These are phyloP conservation scores for Ensete glaucum DNA, from an alignment of 176 grass and related monocot genomes.

Conservation along the genomic window DNA sequence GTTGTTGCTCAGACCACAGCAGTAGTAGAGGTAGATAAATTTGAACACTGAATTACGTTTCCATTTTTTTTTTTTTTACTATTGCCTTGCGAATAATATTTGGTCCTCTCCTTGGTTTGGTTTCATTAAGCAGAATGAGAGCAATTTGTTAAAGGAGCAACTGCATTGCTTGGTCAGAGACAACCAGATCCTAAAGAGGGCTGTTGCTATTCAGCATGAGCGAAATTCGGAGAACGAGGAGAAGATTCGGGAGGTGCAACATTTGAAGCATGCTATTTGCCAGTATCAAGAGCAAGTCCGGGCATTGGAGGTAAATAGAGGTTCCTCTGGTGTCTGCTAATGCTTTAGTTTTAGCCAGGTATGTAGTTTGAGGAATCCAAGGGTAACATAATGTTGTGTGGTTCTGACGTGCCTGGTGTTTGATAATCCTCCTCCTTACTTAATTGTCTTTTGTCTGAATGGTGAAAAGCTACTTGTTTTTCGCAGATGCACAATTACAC, in stretches of 20 bases:
- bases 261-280: conserved; percentile 14
- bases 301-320: conserved; percentile 12
- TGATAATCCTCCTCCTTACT: too few species aligned
- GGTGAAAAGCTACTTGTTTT: background rate
- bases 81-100: background rate
- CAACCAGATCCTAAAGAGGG: conserved; percentile 19
- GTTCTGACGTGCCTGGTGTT: background rate
- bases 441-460: background rate
- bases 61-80: background rate
- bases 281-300: conserved; percentile 23
- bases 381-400: background rate
- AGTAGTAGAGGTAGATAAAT: conserved; percentile 11
- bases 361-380: background rate
- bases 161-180: conserved; percentile 12
- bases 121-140: background rate
- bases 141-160: conserved; percentile 5
- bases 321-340: background rate
- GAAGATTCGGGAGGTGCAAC: conserved; percentile 15
- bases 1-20: background rate
- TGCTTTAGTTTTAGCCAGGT: background rate
- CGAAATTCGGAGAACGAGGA: conserved; percentile 3
- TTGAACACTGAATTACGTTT: background rate
- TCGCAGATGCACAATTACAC: conserved; percentile 22
- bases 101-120: background rate
- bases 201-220: conserved; percentile 17